Base-by-base conservation (phyloP, 805 yeast genomes). In the Candida schatavii region DNA sequence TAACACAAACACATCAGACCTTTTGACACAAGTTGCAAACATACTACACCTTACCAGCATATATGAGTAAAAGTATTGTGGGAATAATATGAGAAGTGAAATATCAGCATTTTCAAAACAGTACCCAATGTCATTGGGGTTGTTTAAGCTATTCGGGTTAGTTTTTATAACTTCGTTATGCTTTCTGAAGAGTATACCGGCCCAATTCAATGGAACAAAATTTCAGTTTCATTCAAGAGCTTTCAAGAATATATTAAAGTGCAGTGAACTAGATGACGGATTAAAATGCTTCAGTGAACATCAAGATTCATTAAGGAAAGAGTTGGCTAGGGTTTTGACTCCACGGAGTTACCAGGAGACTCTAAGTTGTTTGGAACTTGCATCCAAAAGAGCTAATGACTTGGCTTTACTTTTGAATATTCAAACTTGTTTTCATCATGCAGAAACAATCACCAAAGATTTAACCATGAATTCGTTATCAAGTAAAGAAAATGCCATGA, bases 361-460 rank as follows among this genome's bases (percentile, higher is more conserved):
- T 22, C 5, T 11, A 13, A 39, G 45, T 10, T 60, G 65, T 33
- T 42, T 61, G 14, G 47, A 44, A 31, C 21, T 44, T 4, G 45
- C 50, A 4, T 14, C 45, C 3, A 21, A 21, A 3, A 44, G 41
- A n/a, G 38, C 48, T 3, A 44, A 39, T 30, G 66, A 59, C 38
- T 38, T 56, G 3, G 46, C 54, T 18, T 29, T 59, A 4, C 36
- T 58, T 15, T 45, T 56, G 21, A 50, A 48, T 26, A 44, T 59
- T 26, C 65, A 59, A 35, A 45, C 47, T 17, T 62, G 67, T 41
- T 52, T 49, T 33, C 53, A 55, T 39, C 57, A 58, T 21, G 50
- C 55, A 2, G 56, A 43, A 23, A 23, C 11, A 7, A 11, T 7
- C 27, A 23, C 7, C 27, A 7, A 23, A 7, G 27, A 23, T 7